Percentiles rank a stretch among this genome's conserved stretches.
Conservation (phyloP, 768 basidiomycete genomes). For the Candolleomyces aberdarensis region DNA sequence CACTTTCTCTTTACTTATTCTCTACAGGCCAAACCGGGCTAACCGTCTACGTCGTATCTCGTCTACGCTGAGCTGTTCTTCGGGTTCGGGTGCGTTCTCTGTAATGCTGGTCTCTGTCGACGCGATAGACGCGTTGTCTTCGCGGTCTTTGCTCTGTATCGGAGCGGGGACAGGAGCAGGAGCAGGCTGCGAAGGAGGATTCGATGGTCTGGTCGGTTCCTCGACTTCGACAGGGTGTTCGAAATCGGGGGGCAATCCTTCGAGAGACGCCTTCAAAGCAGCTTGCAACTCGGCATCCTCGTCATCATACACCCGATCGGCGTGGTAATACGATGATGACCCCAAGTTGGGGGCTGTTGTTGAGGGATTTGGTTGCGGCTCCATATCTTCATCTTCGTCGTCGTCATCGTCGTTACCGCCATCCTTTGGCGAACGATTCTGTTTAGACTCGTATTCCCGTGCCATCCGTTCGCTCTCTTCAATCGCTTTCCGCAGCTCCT, state of each 20-base stretch:
- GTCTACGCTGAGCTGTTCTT: conserved; percentile 51
- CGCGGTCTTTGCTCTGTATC: conserved; percentile 16
- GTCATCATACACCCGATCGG: conserved; percentile 67
- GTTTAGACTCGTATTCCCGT: conserved; percentile 8
- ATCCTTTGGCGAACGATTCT: neutral
- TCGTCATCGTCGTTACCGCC: conserved; percentile 19
- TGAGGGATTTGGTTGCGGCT: neutral
- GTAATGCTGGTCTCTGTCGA: conserved; percentile 30
- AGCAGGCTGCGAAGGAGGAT: conserved; percentile 5
- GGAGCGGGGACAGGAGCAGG: conserved; percentile 1
- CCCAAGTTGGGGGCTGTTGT: neutral
- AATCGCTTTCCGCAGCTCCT: conserved; percentile 55
- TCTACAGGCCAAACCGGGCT: conserved; percentile 58
- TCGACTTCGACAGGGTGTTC: conserved; percentile 24
- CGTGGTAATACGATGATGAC: neutral
- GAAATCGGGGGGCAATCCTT: conserved; percentile 55
- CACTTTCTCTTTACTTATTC: no score
- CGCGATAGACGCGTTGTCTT: conserved; percentile 35
- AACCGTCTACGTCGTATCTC: conserved; percentile 64
- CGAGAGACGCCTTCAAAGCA: conserved; percentile 80
- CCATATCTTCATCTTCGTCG: conserved; percentile 11
- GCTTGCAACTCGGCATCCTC: conserved; percentile 88
- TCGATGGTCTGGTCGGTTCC: conserved; percentile 6
- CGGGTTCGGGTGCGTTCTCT: conserved; percentile 16
- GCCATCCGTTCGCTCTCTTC: conserved; percentile 56